Percentiles rank a stretch among this genome's conserved stretches.
phyloP scores from a whole-genome alignment of 1,284 basidiomycete species.

The Puccinia polysora region DNA sequence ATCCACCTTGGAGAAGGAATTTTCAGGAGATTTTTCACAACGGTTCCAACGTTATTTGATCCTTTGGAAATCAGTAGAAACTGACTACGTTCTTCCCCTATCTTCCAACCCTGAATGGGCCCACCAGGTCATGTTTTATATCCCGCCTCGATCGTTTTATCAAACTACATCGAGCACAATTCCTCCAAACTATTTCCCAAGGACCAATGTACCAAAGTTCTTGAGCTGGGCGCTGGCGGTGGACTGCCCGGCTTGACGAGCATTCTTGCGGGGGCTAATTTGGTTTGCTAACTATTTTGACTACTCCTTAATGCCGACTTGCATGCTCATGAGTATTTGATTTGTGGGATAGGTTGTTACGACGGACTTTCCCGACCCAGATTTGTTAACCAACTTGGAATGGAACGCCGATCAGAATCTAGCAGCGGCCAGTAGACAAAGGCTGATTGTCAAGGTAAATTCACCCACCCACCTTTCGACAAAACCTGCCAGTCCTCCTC shows the following conservation, averaged over 20 bases:
- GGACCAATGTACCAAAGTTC: constrained; percentile 5
- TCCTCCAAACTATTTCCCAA: constrained; percentile 4
- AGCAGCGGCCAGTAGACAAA: background rate
- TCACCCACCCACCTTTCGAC: background rate
- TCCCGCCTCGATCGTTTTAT: constrained; percentile 25
- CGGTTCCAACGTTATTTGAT: background rate
- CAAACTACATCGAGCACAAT: constrained; percentile 18
- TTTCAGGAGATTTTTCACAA: background rate
- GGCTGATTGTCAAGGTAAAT: constrained; percentile 20
- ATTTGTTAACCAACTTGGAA: constrained; percentile 29
- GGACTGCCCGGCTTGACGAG: constrained; percentile 29
- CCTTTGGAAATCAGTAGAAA: background rate
- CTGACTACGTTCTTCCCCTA: background rate
- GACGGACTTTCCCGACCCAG: constrained; percentile 37
- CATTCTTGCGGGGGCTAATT: constrained; percentile 11
- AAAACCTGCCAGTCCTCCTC: background rate
- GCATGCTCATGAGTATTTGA: background rate
- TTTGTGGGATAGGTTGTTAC: constrained; percentile 15
- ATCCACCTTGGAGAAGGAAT: background rate
- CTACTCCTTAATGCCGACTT: background rate
- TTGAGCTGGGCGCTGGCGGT: constrained; percentile 34
- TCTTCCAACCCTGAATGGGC: background rate
- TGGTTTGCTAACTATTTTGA: constrained; percentile 1
- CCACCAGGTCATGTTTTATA: constrained; percentile 31
- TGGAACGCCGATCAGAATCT: constrained; percentile 25